These are phyloP conservation scores for Pythium brassicae DNA, from an alignment of 352 stramenopile species.

Conservation along the genomic window DNA sequence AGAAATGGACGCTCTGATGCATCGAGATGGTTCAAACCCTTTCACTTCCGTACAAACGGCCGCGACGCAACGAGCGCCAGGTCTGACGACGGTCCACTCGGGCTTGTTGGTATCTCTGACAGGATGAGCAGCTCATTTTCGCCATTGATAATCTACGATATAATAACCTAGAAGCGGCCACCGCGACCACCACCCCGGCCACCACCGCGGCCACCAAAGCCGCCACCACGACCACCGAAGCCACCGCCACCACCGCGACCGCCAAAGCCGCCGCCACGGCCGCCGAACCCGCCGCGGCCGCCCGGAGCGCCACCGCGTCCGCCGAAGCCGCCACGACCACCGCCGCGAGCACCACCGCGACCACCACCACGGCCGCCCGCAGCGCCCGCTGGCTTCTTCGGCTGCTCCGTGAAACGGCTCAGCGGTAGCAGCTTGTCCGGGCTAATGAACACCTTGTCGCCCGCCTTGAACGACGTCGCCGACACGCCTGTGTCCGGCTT, in stretches of 20 bases:
- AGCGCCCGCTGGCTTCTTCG: slow-evolving; percentile 49
- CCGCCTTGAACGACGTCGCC: slow-evolving; percentile 94
- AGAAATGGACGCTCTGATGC: too few relatives aligned
- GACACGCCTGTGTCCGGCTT: slow-evolving; percentile 95
- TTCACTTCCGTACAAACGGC: too few relatives aligned
- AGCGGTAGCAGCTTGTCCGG: slow-evolving; percentile 96
- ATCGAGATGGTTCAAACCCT: too few relatives aligned
- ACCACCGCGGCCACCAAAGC: slow-evolving; percentile 32
- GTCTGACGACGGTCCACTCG: too few relatives aligned
- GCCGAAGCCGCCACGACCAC: slow-evolving; percentile 25
- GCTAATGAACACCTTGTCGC: slow-evolving; percentile 97
- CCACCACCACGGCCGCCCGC: slow-evolving; percentile 33
- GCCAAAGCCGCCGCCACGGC: slow-evolving; percentile 21
- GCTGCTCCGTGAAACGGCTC: slow-evolving; percentile 94
- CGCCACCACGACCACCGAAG: slow-evolving; percentile 23
- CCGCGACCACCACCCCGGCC: slow-evolving; percentile 32
- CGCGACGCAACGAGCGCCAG: too few relatives aligned
- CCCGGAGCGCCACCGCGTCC: slow-evolving; percentile 30
- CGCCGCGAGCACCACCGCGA: slow-evolving; percentile 34
- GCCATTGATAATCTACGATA: slow-evolving; percentile 34
- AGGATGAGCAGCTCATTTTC: neutral
- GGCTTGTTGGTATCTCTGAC: too few relatives aligned
- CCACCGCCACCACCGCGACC: slow-evolving; percentile 19
- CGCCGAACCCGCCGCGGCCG: slow-evolving; percentile 20
- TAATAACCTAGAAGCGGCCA: slow-evolving; percentile 32